Evolutionary conservation across 208 protist species (phyloP).

Genomic region (Crithidia expoeki): DNA sequence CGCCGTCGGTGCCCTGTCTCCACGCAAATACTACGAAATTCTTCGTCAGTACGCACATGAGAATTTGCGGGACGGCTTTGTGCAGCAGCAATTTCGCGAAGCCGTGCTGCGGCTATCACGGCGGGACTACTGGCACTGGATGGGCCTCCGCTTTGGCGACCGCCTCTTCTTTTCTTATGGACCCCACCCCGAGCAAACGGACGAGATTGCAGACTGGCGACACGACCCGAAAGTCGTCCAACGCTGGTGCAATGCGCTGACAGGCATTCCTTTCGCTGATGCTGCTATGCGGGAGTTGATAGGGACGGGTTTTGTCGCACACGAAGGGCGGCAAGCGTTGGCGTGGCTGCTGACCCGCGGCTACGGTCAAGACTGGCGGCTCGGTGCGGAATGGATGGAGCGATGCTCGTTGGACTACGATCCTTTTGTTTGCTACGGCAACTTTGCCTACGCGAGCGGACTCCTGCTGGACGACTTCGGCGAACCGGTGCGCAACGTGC

Average conservation of each 20-base stretch:
- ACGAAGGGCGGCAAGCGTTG: constrained; percentile 79
- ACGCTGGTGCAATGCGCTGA: constrained; percentile 83
- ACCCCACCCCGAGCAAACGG: constrained; percentile 79
- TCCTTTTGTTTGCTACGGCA: constrained; percentile 89
- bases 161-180: constrained; percentile 87
- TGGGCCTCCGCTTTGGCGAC: constrained; percentile 80
- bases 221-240: constrained; percentile 83
- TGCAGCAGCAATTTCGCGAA: constrained; percentile 83
- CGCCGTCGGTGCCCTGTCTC: constrained; percentile 72
- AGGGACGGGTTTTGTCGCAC: constrained; percentile 77
- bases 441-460: constrained; percentile 77
- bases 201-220: constrained; percentile 74
- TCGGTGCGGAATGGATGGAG: constrained; percentile 91
- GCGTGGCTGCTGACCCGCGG: constrained; percentile 84
- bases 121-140: constrained; percentile 92
- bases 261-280: constrained; percentile 89
- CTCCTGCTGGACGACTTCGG: constrained; percentile 87
- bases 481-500: constrained; percentile 73
- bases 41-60: constrained; percentile 61
- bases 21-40: constrained; percentile 78
- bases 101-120: constrained; percentile 77
- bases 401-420: constrained; percentile 90
- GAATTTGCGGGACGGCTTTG: constrained; percentile 68
- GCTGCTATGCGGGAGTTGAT: constrained; percentile 87
- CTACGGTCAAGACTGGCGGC: constrained; percentile 89